Percentiles rank a stretch among this genome's conserved stretches.
phyloP scores from a whole-genome alignment of 495 filamentous ascomycete species.

The Penicilliopsis zonata region DNA sequence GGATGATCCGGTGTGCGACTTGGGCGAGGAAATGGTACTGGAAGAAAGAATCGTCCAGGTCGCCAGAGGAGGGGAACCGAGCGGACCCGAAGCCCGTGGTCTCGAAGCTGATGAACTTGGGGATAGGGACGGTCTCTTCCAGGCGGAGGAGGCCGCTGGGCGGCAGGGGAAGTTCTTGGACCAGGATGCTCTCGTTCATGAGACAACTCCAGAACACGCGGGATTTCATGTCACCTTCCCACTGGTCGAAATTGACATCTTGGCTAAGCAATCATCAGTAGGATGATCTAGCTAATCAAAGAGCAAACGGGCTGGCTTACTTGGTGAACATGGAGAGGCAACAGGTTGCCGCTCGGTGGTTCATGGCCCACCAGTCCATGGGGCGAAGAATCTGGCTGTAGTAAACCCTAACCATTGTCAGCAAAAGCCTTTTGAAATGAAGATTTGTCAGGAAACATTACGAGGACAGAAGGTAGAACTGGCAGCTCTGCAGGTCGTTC shows the following conservation, averaged over 20 bases:
- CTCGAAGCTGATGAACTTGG: slow-evolving; percentile 35
- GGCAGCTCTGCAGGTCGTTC: slow-evolving; percentile 35
- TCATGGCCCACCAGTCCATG: slow-evolving; percentile 37
- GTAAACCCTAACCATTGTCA: slow-evolving; percentile 15
- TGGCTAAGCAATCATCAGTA: too few species aligned
- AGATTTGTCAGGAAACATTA: slow-evolving; percentile 3
- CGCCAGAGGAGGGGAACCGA: slow-evolving; percentile 15
- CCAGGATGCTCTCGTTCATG: slow-evolving; percentile 37
- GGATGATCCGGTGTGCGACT: slow-evolving; percentile 36
- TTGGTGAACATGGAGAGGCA: slow-evolving; percentile 36
- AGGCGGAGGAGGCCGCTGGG: slow-evolving; percentile 31
- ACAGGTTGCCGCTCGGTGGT: slow-evolving; percentile 34
- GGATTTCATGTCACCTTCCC: slow-evolving; percentile 40
- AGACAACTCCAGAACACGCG: slow-evolving; percentile 37
- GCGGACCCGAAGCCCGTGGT: slow-evolving; percentile 20
- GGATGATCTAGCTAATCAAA: slow-evolving; percentile 3
- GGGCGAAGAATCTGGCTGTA: slow-evolving; percentile 34
- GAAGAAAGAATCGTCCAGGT: slow-evolving; percentile 34
- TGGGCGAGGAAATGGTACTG: slow-evolving; percentile 39
- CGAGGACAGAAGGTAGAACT: slow-evolving; percentile 36
- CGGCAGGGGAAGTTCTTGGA: slow-evolving; percentile 35
- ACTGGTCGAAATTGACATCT: slow-evolving; percentile 32
- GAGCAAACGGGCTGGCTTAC: slow-evolving; percentile 10
- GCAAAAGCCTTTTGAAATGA: background rate
- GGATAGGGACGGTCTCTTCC: slow-evolving; percentile 34